phyloP scores from a whole-genome alignment of 441 rosid genomes.

The Bruguiera hainesii region DNA sequence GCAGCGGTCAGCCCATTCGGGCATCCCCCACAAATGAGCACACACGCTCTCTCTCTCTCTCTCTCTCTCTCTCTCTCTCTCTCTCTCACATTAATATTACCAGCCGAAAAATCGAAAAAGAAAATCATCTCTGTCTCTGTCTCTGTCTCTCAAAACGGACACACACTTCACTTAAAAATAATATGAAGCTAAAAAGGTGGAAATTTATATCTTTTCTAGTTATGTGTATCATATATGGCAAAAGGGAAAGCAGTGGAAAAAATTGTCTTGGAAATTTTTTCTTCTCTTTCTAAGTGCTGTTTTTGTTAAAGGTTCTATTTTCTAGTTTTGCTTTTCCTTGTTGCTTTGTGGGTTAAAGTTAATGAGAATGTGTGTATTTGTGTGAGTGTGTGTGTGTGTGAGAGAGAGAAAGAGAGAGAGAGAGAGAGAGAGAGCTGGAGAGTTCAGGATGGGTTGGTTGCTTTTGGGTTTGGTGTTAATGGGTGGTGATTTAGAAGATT shows the following conservation, averaged over 20 bases:
- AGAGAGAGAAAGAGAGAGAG: neutral
- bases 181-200: slow-evolving; percentile 24
- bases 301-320: slow-evolving; percentile 6
- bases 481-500: slow-evolving; percentile 17
- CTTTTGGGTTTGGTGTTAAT: slow-evolving; percentile 5
- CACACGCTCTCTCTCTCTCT: slow-evolving; percentile 7
- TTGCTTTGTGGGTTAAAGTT: slow-evolving; percentile 26
- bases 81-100: neutral
- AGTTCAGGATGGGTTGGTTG: neutral
- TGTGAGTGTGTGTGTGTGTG: no score
- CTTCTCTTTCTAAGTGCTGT: neutral
- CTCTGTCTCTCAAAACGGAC: slow-evolving; percentile 8
- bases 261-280: slow-evolving; percentile 11
- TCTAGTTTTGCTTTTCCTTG: slow-evolving; percentile 3
- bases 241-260: slow-evolving; percentile 16
- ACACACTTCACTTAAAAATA: slow-evolving; percentile 23
- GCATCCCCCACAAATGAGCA: slow-evolving; percentile 2
- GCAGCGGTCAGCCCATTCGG: slow-evolving; percentile 51
- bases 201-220: slow-evolving; percentile 13
- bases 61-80: no score
- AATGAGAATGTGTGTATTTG: slow-evolving; percentile 19
- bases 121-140: neutral
- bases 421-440: neutral
- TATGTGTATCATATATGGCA: neutral
- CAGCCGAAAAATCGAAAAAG: neutral